These are phyloP conservation scores for Hypoxylon sp. DNA, from an alignment of 2,329 filamentous ascomycete genomes.

Conservation along the genomic window DNA sequence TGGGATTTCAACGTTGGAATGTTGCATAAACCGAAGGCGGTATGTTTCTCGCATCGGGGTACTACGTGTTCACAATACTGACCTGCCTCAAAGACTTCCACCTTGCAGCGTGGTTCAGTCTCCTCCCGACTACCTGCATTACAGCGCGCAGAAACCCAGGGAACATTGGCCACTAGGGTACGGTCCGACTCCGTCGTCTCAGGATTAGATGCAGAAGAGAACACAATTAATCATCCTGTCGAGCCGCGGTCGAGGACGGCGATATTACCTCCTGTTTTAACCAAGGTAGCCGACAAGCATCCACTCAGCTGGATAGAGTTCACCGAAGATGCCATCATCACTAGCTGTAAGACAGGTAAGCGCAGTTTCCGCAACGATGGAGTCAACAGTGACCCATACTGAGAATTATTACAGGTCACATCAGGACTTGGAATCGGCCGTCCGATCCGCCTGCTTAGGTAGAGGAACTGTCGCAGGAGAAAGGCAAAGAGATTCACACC, in stretches of 20 bases:
- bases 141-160: conserved; percentile 69
- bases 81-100: conserved; percentile 54
- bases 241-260: conserved; percentile 86
- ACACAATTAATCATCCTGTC: conserved; percentile 77
- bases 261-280: conserved; percentile 89
- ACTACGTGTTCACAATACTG: conserved; percentile 4
- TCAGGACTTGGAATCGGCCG: conserved; percentile 55
- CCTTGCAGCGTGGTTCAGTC: conserved; percentile 64
- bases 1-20: conserved; percentile 99
- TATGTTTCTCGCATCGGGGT: conserved; percentile 56
- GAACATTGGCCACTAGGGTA: conserved; percentile 64
- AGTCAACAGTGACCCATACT: conserved; percentile 9
- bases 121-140: conserved; percentile 60
- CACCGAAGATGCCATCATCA: conserved; percentile 91
- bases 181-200: conserved; percentile 77
- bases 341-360: conserved; percentile 88
- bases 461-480: conserved; percentile 17
- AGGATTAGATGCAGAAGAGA: conserved; percentile 57
- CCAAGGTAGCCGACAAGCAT: conserved; percentile 85
- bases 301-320: conserved; percentile 93
- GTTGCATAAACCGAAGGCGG: conserved; percentile 88
- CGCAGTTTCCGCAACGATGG: conserved; percentile 30
- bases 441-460: conserved; percentile 48
- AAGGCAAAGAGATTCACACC: no score
- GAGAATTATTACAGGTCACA: conserved; percentile 46